Conservation (phyloP, 257 asterid genomes). For the Solanum clarkiae region DNA sequence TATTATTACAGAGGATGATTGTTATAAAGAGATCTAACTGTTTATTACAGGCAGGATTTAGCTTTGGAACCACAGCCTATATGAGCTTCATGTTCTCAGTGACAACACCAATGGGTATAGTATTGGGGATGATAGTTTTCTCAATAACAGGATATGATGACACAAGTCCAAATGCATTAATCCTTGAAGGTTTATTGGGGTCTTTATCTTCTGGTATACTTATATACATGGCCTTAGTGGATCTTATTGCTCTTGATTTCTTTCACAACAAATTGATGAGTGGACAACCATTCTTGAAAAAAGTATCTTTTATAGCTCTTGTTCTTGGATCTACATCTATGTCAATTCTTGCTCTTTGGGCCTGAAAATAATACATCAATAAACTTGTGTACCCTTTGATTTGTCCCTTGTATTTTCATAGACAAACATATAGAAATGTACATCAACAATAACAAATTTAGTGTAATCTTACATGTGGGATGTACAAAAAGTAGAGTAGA, state of each 20-base stretch:
- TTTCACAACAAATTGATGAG: slow-evolving; percentile 32
- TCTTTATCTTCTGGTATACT: slow-evolving; percentile 30
- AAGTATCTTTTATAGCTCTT: slow-evolving; percentile 25
- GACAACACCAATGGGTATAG: slow-evolving; percentile 32
- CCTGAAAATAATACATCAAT: slow-evolving; percentile 2
- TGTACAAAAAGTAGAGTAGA: not conserved
- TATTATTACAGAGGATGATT: too few relatives aligned
- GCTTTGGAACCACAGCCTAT: slow-evolving; percentile 23
- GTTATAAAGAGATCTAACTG: not conserved
- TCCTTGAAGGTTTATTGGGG: slow-evolving; percentile 27
- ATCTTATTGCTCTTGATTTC: slow-evolving; percentile 34
- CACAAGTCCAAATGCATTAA: slow-evolving; percentile 25
- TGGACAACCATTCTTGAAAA: slow-evolving; percentile 15
- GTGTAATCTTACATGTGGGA: not conserved
- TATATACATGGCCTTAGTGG: slow-evolving; percentile 32
- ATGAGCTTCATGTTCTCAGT: slow-evolving; percentile 35
- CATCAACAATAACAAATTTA: not conserved
- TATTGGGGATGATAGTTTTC: slow-evolving; percentile 25
- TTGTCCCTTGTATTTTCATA: not conserved
- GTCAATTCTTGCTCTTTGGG: slow-evolving; percentile 38
- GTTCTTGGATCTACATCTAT: slow-evolving; percentile 28
- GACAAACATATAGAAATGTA: not conserved
- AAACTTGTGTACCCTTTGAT: not conserved
- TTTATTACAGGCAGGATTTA: slow-evolving; percentile 29
- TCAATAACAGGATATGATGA: slow-evolving; percentile 25